Evolutionary conservation across 2,329 filamentous ascomycete genomes (phyloP), one percentile per base, ranked within the genome.

Genomic region (Cytospora schulzeri): DNA sequence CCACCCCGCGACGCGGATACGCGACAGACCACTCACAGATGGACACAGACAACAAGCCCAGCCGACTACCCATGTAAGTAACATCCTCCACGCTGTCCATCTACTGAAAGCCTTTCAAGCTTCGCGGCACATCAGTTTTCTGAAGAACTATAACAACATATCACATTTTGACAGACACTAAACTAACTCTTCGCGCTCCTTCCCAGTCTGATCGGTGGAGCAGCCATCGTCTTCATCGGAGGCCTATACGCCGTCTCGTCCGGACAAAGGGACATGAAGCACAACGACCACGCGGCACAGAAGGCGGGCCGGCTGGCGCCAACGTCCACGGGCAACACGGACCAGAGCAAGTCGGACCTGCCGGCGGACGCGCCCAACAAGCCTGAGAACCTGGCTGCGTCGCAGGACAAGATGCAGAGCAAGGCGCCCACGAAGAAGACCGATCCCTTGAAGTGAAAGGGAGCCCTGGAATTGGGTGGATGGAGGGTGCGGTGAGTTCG

Each of bases 251-350:
- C 58, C 35, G 31, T 66, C 26, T 56, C 56, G n/a, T 48, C 22
- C 11, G 22, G 52, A 3, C 64, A 63, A 22, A 24, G 50, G 2
- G 33, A 53, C 4, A 26, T 57, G 1, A 33, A 51, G 29, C 64
- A 66, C 64, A 66, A 66, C 41, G 64, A 66, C 51, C 64, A 63
- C 60, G 60, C 29, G n/a, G 60, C 51, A n/a, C 64, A 63, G 45
- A 55, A 58, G 24, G 26, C 51, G 22, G 50, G 15, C 45, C 33
- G 41, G 22, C 48, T 35, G 6, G 57, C 41, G 14, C 29, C 41
- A 33, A 38, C 29, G 17, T 4, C 28, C 4, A 45, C 22, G 31
- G 17, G 22, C 17, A 48, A 17, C 3, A 24, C 24, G 1, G 58
- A 24, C 58, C 17, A 6, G 48, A 52, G 24, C 48, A 60, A 31